Percentiles rank a stretch among this genome's conserved stretches.
Conservation (phyloP, 495 filamentous ascomycete species). For the Bryoglossum gracile region DNA sequence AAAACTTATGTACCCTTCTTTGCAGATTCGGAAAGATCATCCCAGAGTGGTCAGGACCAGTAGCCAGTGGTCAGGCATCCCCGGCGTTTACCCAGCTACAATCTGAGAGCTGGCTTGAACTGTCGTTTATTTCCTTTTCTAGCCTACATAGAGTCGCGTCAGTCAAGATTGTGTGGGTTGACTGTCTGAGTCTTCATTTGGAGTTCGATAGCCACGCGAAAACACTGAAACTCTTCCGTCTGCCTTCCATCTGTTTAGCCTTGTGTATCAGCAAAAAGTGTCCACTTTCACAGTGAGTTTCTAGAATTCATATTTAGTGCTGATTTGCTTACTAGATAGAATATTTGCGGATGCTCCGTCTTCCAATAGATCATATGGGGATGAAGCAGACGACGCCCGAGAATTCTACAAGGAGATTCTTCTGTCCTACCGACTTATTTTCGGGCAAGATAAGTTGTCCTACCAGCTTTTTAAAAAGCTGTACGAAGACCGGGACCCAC, state of each 20-base stretch:
- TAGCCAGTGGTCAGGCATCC: not conserved
- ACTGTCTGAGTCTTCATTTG: constrained; percentile 15
- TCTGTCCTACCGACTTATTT: constrained; percentile 16
- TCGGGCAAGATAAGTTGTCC: constrained; percentile 2
- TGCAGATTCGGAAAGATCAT: not conserved
- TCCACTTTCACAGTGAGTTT: constrained; percentile 3
- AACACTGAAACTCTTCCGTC: constrained; percentile 11
- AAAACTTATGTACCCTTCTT: not conserved
- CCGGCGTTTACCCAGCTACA: not conserved
- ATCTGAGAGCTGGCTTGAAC: not conserved
- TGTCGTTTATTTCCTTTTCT: not conserved
- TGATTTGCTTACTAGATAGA: not conserved
- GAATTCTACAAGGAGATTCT: constrained; percentile 16
- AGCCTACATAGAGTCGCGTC: not conserved
- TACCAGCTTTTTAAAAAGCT: not conserved
- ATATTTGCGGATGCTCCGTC: not conserved
- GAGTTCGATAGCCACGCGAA: constrained; percentile 7
- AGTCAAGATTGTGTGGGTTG: constrained; percentile 14
- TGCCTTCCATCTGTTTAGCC: constrained; percentile 11
- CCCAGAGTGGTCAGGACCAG: not conserved
- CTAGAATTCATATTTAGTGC: not conserved
- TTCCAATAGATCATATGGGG: not conserved
- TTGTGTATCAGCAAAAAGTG: constrained; percentile 3
- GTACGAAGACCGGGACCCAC: not conserved
- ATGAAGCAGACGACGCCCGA: not conserved